phyloP scores from a whole-genome alignment of 2,329 filamentous ascomycete genomes.

The Nemania sp. region DNA sequence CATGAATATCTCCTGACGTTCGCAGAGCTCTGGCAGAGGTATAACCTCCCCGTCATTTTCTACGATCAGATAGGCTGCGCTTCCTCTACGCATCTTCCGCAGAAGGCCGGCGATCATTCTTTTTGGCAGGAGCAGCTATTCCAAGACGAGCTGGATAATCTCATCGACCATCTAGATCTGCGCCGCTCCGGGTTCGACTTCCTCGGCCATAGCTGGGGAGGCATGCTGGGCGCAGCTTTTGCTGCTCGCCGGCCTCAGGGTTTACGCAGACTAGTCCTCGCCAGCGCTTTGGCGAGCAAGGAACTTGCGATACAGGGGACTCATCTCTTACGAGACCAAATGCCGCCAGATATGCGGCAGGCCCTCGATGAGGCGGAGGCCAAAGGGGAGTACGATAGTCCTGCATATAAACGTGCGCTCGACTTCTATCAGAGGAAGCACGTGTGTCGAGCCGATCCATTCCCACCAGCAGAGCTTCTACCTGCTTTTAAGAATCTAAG shows the following conservation, averaged over 20 bases:
- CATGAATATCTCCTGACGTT: too few species aligned
- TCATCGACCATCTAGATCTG: too few species aligned
- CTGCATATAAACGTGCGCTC: constrained; percentile 17
- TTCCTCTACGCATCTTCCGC: too few species aligned
- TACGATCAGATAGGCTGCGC: too few species aligned
- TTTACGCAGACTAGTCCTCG: constrained; percentile 22
- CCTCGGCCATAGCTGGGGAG: too few species aligned
- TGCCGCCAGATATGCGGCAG: constrained; percentile 20
- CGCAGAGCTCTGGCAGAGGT: too few species aligned
- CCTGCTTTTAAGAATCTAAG: constrained; percentile 22
- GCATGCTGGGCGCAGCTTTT: constrained; percentile 25
- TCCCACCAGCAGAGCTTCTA: constrained; percentile 22
- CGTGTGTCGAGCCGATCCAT: constrained; percentile 26
- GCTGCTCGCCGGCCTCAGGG: constrained; percentile 20
- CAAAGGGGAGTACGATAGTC: constrained; percentile 24
- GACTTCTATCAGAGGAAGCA: constrained; percentile 16
- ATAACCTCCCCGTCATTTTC: too few species aligned
- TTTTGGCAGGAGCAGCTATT: too few species aligned
- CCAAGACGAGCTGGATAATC: too few species aligned
- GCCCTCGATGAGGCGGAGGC: constrained; percentile 18
- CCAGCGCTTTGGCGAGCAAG: constrained; percentile 22
- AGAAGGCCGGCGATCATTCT: too few species aligned
- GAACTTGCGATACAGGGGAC: constrained; percentile 4
- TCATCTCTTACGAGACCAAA: constrained; percentile 6
- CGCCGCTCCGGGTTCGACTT: too few species aligned